Evolutionary conservation across 495 filamentous ascomycete genomes (phyloP).

Genomic region (Trichoderma reesei): DNA sequence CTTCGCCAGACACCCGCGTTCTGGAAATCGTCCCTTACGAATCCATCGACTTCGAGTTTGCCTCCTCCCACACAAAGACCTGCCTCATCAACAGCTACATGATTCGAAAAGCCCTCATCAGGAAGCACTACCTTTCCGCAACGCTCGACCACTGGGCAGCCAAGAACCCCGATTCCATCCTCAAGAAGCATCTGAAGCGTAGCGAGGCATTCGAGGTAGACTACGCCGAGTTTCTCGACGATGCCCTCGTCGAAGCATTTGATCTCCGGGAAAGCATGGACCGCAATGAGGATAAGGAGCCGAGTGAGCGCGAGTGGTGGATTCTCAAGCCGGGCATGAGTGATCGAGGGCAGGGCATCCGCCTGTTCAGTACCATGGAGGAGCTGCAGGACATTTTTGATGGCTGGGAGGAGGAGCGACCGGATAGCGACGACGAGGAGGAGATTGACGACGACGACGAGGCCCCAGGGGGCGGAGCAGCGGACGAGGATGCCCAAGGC

Average conservation of each 20-base stretch:
- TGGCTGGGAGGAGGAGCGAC: conserved; percentile 59
- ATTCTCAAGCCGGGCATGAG: conserved; percentile 97
- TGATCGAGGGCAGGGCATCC: conserved; percentile 85
- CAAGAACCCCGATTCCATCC: conserved; percentile 64
- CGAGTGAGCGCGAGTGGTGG: conserved; percentile 76
- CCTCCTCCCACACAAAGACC: conserved; percentile 47
- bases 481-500: conserved; percentile 13
- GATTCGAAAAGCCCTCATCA: conserved; percentile 93
- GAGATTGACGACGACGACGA: conserved; percentile 23
- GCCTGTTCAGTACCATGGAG: conserved; percentile 73
- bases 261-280: conserved; percentile 70
- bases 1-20: conserved; percentile 35
- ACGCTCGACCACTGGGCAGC: conserved; percentile 71
- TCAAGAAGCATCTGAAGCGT: conserved; percentile 59
- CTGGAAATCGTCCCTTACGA: conserved; percentile 88
- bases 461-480: conserved; percentile 11
- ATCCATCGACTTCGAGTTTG: conserved; percentile 67
- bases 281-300: conserved; percentile 39
- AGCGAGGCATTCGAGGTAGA: conserved; percentile 83
- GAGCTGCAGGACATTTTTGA: conserved; percentile 79
- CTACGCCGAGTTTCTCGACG: conserved; percentile 92
- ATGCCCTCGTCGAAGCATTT: conserved; percentile 80
- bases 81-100: conserved; percentile 73
- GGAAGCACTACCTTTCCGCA: conserved; percentile 82
- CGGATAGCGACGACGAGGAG: conserved; percentile 52